Percentiles rank a stretch among this genome's conserved stretches.
Evolutionary conservation across 345 rosid genomes (phyloP).

Genomic region (Cardamine resedifolia): DNA sequence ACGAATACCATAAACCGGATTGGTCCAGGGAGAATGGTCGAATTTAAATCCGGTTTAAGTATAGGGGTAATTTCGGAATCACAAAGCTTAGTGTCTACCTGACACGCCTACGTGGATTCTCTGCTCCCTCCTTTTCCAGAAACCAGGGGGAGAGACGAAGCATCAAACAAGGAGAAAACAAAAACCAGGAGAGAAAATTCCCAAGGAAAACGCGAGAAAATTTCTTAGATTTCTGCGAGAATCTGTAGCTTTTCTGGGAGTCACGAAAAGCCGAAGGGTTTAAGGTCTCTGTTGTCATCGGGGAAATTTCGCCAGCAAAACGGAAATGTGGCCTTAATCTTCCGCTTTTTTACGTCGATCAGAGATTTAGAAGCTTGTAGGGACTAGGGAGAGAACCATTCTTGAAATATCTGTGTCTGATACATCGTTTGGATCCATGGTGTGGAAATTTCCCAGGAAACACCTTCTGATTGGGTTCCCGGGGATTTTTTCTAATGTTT

Average conservation of each 20-base stretch:
- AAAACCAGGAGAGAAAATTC: conserved; percentile 26
- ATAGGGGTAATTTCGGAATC: conserved; percentile 33
- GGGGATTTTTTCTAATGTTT: conserved; percentile 15
- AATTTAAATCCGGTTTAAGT: background rate
- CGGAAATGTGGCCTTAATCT: conserved; percentile 19
- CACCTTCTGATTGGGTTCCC: conserved; percentile 18
- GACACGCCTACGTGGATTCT: conserved; percentile 43
- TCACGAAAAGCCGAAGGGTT: conserved; percentile 3
- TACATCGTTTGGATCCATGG: conserved; percentile 29
- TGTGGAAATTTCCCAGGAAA: conserved; percentile 21
- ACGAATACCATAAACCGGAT: conserved; percentile 26
- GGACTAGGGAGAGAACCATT: background rate
- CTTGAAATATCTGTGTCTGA: background rate
- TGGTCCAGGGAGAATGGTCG: conserved; percentile 18
- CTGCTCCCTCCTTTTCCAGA: conserved; percentile 24
- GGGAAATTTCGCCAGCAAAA: background rate
- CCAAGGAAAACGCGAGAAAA: conserved; percentile 32
- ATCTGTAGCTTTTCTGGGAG: background rate
- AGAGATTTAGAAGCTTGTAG: conserved; percentile 7
- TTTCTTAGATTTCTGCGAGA: background rate
- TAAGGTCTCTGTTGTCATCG: conserved; percentile 1
- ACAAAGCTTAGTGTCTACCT: background rate
- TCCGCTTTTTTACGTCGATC: conserved; percentile 15
- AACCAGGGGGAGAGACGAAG: conserved; percentile 28
- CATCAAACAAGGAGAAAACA: conserved; percentile 15